Evolutionary conservation across 148 eudicot species (phyloP), one percentile per base, ranked within the genome.

Genomic region (Vaccinium macrocarpon): DNA sequence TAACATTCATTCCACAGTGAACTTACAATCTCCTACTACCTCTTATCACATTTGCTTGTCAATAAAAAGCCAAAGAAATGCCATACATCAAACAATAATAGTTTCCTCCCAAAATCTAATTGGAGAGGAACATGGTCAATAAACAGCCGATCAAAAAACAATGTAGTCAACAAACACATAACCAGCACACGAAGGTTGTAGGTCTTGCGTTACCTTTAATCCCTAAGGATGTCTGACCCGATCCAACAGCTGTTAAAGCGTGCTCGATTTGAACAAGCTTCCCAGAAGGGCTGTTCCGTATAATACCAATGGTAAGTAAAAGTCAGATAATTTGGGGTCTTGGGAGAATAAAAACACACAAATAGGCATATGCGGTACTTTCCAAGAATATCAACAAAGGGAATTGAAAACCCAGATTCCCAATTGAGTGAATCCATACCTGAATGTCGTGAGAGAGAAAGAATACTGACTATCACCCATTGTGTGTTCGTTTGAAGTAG

Each of bases 391-490:
- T 2, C 59, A 6, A 19, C 0, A 66, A 2, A 82, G 53, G 23
- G 27, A 14, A 16, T 15, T 2, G 6, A 4, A 13, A 52, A 16
- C 38, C 38, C 6, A 46, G 11, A 81, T 35, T 35, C 11, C 10
- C 59, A n/a, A 59, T 64, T 0, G 25, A 10, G 32, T 68, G 52
- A 52, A 48, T 64, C 8, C 49, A 49, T 88, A 93, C 98, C 98
- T 94, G 93, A 96, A 96, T 86, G 98, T 96, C 79, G 98, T 96
- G 84, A 96, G 99, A 84, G 99, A 96, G 84, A 96, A 96, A 2
- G 99, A 96, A 87, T 96, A 96, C 80, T 96, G 99, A 80, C 97
- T 95, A 85, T 96, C 99, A 72, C 99, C 99, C 99, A 96, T 96
- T 68, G 74, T 81, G 35, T 53, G 2, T 29, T 53, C 57, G 59